Base-by-base conservation (phyloP, 2,329 filamentous ascomycete genomes). In the Verticillium zaregamsianum region DNA sequence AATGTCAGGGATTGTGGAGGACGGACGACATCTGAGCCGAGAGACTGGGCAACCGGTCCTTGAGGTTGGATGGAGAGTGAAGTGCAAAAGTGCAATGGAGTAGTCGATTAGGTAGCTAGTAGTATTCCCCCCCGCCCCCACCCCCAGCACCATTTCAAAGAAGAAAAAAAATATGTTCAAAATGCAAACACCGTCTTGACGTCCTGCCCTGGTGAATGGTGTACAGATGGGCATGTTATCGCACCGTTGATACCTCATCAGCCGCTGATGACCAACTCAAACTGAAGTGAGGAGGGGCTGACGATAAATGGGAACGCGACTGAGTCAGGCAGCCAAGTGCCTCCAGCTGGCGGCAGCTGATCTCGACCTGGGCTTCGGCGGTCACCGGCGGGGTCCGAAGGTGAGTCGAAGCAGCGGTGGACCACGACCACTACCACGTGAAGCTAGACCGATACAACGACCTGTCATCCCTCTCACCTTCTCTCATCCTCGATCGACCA, bases 361-460 rank as follows among this genome's bases (percentile, higher is more conserved):
- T 3, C 8, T 8, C 3, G 9, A 3, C 3, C 23, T n/a, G n/a
- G 9, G 17, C 9, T 49, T 49, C 8, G 35, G 35, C 57, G 57
- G 57, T 40, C 37, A 58, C 57, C 57, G 57, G 57, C 57, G 57
- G 57, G 57, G 45, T 58, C 57, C 57, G 57, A 58, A 45, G 20
- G 35, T 49, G 45, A 49, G 45, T 23, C 45, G n/a, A 49, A 49
- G 45, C 45, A 23, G 45, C 45, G 45, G 45, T 49, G 45, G 45
- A 49, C 45, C 45, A 23, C 45, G 20, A 25, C n/a, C 9, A 23
- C 45, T n/a, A 23, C 11, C 45, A 49, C 45, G 23, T 49, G 45
- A 23, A 9, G 25, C n/a, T 25, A 49, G 20, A 49, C 45, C 45
- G 45, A 49, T n/a, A 14, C 9, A 49, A 49, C 45, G 12, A 12